Percentiles rank a stretch among this genome's conserved stretches.
phyloP scores from a whole-genome alignment of 768 basidiomycete species.

The Lactarius akahatsu region DNA sequence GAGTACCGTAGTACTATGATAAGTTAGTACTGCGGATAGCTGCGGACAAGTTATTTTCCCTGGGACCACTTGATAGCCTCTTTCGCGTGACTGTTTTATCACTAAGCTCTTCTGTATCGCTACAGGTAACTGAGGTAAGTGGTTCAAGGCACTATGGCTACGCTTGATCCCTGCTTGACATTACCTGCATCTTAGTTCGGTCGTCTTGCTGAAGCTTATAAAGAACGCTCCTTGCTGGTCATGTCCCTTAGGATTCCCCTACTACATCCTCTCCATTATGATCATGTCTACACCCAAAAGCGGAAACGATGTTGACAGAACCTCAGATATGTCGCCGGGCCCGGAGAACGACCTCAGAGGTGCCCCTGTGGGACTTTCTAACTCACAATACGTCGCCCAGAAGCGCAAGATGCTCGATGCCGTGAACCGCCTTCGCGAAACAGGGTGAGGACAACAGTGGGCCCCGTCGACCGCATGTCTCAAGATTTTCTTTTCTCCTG shows the following conservation, averaged over 20 bases:
- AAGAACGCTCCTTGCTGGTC: not conserved
- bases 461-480: constrained; percentile 15
- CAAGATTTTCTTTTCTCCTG: not conserved
- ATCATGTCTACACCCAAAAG: not conserved
- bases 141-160: not conserved
- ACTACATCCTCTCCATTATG: not conserved
- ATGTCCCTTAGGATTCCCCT: not conserved
- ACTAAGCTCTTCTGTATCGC: not conserved
- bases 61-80: not conserved
- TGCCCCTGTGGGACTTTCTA: constrained; percentile 51
- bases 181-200: not conserved
- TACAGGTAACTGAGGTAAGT: not conserved
- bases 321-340: not conserved
- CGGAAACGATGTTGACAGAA: not conserved
- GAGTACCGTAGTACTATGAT: no score
- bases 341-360: constrained; percentile 24
- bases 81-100: not conserved
- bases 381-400: constrained; percentile 41
- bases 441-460: constrained; percentile 46
- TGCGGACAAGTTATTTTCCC: not conserved
- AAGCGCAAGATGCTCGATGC: constrained; percentile 56
- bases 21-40: constrained; percentile 5
- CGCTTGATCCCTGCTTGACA: not conserved
- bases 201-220: not conserved
- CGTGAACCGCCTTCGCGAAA: constrained; percentile 56